phyloP scores from a whole-genome alignment of 116 monocot genomes.

The Thalassia testudinum region DNA sequence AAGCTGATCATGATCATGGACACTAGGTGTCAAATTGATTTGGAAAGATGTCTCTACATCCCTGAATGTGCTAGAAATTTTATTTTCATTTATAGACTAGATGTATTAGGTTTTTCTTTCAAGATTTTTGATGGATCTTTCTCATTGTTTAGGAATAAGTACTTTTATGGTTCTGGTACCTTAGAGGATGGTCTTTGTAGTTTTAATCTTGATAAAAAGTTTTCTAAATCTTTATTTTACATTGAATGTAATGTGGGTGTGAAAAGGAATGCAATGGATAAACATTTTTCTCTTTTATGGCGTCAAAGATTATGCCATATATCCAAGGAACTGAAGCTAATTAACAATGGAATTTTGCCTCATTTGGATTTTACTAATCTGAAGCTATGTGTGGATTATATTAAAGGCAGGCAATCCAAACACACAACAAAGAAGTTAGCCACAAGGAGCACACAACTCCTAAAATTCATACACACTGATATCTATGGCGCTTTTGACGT shows the following conservation, averaged over 20 bases:
- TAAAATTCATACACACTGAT: neutral
- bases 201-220: neutral
- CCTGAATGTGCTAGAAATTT: neutral
- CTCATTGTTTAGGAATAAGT: neutral
- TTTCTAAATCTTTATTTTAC: neutral
- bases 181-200: neutral
- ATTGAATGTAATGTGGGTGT: neutral
- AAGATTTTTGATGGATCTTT: neutral
- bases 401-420: constrained; percentile 1
- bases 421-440: neutral
- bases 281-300: neutral
- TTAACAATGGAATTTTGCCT: neutral
- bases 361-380: neutral
- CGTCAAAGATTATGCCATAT: neutral
- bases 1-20: neutral
- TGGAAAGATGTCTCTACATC: neutral
- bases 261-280: neutral
- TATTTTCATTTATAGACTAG: neutral
- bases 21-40: neutral
- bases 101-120: neutral
- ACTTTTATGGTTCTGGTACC: neutral
- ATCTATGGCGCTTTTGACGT: neutral
- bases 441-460: constrained; percentile 1
- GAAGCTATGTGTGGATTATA: neutral
- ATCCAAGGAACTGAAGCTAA: neutral